Conservation (phyloP, 2,329 filamentous ascomycete species). For the Fusarium dimerum region DNA sequence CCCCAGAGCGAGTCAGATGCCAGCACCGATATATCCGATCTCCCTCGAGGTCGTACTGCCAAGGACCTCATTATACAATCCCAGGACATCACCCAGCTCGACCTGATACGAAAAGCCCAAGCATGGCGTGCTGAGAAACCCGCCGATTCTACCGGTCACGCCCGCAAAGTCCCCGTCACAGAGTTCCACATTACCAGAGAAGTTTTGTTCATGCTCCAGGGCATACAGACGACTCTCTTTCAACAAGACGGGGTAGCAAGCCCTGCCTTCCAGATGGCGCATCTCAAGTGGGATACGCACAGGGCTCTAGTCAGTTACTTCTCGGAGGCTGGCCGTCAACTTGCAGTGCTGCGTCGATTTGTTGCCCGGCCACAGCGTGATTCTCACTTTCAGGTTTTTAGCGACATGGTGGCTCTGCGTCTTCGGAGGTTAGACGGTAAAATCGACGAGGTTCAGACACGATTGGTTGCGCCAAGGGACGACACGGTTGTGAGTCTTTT, state of each 20-base stretch:
- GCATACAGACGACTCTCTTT: slow-evolving; percentile 75
- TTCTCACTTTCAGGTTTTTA: slow-evolving; percentile 70
- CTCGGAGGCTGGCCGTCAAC: slow-evolving; percentile 47
- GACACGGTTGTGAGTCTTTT: slow-evolving; percentile 68
- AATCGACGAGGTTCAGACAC: slow-evolving; percentile 61
- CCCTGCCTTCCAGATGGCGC: slow-evolving; percentile 46
- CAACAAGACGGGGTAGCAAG: slow-evolving; percentile 41
- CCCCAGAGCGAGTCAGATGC: slow-evolving; percentile 40
- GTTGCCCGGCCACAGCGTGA: slow-evolving; percentile 45
- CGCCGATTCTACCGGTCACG: slow-evolving; percentile 34
- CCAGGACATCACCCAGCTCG: slow-evolving; percentile 34
- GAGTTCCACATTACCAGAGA: slow-evolving; percentile 78
- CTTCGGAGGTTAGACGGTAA: slow-evolving; percentile 59
- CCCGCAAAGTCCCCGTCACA: slow-evolving; percentile 53
- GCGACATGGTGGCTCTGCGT: slow-evolving; percentile 59
- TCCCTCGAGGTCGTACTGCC: slow-evolving; percentile 27
- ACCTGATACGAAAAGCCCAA: slow-evolving; percentile 35
- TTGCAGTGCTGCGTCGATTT: slow-evolving; percentile 49
- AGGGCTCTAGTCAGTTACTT: slow-evolving; percentile 49
- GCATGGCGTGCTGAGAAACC: slow-evolving; percentile 37
- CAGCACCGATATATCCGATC: slow-evolving; percentile 33
- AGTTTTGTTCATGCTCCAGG: slow-evolving; percentile 80
- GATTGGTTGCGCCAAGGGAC: slow-evolving; percentile 54
- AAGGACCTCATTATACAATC: slow-evolving; percentile 38
- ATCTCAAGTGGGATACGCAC: slow-evolving; percentile 53